Evolutionary conservation across 257 asterid species (phyloP).

Genomic region (Solanum medicagineum): DNA sequence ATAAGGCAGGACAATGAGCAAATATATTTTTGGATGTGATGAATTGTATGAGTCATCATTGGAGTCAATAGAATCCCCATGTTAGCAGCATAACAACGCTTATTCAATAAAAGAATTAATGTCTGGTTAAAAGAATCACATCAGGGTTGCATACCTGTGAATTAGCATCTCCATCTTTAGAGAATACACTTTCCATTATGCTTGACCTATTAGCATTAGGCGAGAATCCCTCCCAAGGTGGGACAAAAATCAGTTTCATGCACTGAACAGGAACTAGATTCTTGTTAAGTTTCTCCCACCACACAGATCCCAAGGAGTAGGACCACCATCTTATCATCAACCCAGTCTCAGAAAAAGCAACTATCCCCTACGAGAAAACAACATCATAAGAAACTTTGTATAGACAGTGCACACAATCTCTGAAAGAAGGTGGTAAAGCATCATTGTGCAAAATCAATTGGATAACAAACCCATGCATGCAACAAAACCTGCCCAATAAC

Average conservation of each 20-base stretch:
- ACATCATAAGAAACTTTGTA: background rate
- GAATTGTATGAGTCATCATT: background rate
- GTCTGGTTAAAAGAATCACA: background rate
- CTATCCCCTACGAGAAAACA: slow-evolving; percentile 54
- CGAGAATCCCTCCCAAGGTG: slow-evolving; percentile 95
- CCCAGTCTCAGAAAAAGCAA: slow-evolving; percentile 91
- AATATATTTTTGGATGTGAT: background rate
- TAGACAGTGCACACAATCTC: background rate
- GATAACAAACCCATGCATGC: background rate
- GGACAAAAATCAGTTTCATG: slow-evolving; percentile 81
- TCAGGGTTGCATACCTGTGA: slow-evolving; percentile 42
- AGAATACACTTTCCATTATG: slow-evolving; percentile 49
- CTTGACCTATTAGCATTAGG: slow-evolving; percentile 80
- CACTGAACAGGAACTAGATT: slow-evolving; percentile 79
- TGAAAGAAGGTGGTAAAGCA: background rate
- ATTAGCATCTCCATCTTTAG: slow-evolving; percentile 30
- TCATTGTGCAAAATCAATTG: background rate
- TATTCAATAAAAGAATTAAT: background rate
- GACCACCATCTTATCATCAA: slow-evolving; percentile 98
- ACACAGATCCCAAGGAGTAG: slow-evolving; percentile 48
- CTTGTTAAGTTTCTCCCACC: slow-evolving; percentile 97
- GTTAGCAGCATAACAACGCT: background rate
- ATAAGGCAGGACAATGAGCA: background rate
- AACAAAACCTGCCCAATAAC: background rate
- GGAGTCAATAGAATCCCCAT: background rate